These are phyloP conservation scores for Calonectria montana DNA, from an alignment of 2,329 filamentous ascomycete genomes.

Conservation along the genomic window DNA sequence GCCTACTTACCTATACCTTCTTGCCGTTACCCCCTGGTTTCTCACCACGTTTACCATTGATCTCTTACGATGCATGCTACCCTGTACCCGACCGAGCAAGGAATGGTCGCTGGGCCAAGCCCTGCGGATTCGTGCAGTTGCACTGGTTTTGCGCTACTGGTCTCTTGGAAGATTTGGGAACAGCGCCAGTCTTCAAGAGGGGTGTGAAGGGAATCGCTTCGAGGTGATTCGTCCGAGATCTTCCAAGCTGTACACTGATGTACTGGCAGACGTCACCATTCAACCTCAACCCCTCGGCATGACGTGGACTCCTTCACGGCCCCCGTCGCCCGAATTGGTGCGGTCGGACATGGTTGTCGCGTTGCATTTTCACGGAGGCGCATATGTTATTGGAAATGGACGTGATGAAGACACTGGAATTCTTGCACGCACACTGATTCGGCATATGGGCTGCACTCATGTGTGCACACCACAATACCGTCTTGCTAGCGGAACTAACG, in stretches of 20 bases:
- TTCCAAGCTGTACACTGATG: conserved; percentile 28
- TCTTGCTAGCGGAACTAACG: conserved; percentile 30
- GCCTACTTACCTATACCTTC: conserved; percentile 1
- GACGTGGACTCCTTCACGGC: conserved; percentile 35
- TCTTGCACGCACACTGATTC: conserved; percentile 24
- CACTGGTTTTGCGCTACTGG: conserved; percentile 35
- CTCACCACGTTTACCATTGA: conserved; percentile 30
- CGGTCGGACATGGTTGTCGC: conserved; percentile 19
- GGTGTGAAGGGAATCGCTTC: conserved; percentile 32
- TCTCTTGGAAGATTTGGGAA: conserved; percentile 29
- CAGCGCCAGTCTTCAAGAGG: conserved; percentile 11
- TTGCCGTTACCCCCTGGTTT: conserved; percentile 27
- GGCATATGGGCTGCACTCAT: conserved; percentile 34
- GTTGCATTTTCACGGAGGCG: conserved; percentile 36
- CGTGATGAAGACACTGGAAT: conserved; percentile 36
- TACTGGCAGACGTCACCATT: conserved; percentile 16
- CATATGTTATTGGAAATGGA: conserved; percentile 34
- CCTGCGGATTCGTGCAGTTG: conserved; percentile 30
- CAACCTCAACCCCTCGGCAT: conserved; percentile 27
- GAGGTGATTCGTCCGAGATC: conserved; percentile 29
- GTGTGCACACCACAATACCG: conserved; percentile 38
- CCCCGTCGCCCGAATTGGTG: conserved; percentile 26
- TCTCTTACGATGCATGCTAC: conserved; percentile 25
- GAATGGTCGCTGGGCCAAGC: conserved; percentile 33
- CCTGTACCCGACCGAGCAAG: conserved; percentile 14